Evolutionary conservation across 1,284 basidiomycete genomes (phyloP), one percentile per base, ranked within the genome.

Genomic region (Naganishia sp.): DNA sequence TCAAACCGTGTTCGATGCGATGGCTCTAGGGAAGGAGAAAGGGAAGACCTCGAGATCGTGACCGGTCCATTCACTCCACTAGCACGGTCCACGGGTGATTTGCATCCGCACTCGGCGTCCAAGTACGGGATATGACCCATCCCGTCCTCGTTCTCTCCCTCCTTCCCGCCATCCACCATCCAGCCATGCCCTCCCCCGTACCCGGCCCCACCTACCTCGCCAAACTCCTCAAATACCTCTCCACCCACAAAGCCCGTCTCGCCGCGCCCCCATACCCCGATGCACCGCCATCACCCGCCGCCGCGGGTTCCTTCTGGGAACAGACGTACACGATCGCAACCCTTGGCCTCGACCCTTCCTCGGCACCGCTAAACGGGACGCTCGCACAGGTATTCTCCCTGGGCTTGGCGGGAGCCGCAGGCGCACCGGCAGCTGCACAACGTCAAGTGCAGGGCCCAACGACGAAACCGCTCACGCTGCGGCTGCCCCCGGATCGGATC

Each of bases 241-340:
- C 70, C 11, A 63, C 72, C 52, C 78, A 80, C 70, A 70, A 75
- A 9, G 18, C 73, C 13, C 75, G 77, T 2, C 72, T 80, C 21
- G 72, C 79, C 0, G 75, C 75, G 2, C 64, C 73, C 0, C 61
- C 68, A 28, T 48, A 48, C 49, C 53, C 25, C 33, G 55, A 1
- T 54, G 64, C 45, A 44, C 48, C 21, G 57, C 36, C 36, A 10
- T 39, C 67, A 21, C 49, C 70, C 33, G 64, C 56, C 33, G 3
- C 52, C 15, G 65, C 55, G 16, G 67, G 67, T 3, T 65, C 63
- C 46, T 21, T 69, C 23, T 69, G 68, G 68, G 72, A 74, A 55
- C 79, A 80, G 67, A 71, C 72, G 0, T 80, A 79, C 55, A 80
- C 79, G 0, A 68, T 80, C 23, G 70, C 79, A 45, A 80, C 79